phyloP scores from a whole-genome alignment of 1,284 basidiomycete genomes.

The Pascua guehoae region DNA sequence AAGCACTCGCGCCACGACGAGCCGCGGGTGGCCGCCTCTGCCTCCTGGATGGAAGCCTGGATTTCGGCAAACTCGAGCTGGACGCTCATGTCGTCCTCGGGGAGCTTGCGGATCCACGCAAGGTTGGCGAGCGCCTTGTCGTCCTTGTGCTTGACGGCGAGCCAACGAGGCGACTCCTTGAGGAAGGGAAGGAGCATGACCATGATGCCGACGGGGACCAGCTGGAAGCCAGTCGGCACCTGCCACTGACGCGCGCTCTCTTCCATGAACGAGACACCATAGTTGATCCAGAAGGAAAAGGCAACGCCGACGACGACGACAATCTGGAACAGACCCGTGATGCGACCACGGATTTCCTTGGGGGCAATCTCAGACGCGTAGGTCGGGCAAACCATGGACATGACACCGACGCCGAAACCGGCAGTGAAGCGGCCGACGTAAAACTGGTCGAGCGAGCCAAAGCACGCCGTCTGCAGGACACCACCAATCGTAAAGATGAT shows the following conservation, averaged over 20 bases:
- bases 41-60: slow-evolving; percentile 55
- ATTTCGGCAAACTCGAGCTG: slow-evolving; percentile 57
- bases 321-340: slow-evolving; percentile 72
- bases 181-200: slow-evolving; percentile 66
- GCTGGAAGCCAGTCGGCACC: slow-evolving; percentile 45
- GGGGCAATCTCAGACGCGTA: slow-evolving; percentile 76
- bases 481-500: slow-evolving; percentile 65
- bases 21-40: slow-evolving; percentile 41
- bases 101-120: slow-evolving; percentile 60
- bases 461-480: slow-evolving; percentile 52
- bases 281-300: slow-evolving; percentile 36
- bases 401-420: slow-evolving; percentile 61
- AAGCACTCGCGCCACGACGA: slow-evolving; percentile 59
- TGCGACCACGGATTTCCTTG: slow-evolving; percentile 64
- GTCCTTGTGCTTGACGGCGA: slow-evolving; percentile 56
- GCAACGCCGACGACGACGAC: slow-evolving; percentile 58
- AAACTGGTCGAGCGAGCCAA: slow-evolving; percentile 14
- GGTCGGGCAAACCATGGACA: slow-evolving; percentile 61
- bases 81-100: slow-evolving; percentile 54
- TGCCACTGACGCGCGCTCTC: slow-evolving; percentile 40
- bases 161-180: slow-evolving; percentile 55
- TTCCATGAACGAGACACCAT: slow-evolving; percentile 35
- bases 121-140: slow-evolving; percentile 55
- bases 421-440: slow-evolving; percentile 62
- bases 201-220: slow-evolving; percentile 73